phyloP scores from a whole-genome alignment of 768 basidiomycete genomes.

The Psilocybe tampanensis region DNA sequence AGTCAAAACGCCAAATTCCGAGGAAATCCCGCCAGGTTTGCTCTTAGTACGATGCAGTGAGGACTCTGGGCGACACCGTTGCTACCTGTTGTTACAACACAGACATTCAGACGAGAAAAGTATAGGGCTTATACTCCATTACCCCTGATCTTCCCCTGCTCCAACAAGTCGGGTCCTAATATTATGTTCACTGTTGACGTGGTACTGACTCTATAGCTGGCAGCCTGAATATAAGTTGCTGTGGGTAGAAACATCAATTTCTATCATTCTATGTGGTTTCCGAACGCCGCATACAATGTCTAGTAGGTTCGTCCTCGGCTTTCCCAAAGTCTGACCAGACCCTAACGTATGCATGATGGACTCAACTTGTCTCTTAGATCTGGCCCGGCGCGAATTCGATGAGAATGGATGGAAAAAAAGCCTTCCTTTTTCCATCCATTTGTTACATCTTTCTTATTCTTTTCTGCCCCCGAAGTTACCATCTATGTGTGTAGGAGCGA shows the following conservation, averaged over 20 bases:
- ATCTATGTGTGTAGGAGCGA: too few species aligned
- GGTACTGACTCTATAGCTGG: neutral
- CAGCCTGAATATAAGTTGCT: neutral
- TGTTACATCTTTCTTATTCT: neutral
- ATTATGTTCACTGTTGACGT: neutral
- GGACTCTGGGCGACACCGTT: too few species aligned
- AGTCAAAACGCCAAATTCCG: neutral
- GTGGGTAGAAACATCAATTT: neutral
- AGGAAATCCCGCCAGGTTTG: neutral
- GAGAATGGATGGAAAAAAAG: neutral
- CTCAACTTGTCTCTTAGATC: too few species aligned
- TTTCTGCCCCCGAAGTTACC: conserved; percentile 6
- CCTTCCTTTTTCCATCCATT: neutral
- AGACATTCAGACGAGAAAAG: neutral
- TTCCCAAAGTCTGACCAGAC: neutral
- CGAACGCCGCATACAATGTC: neutral
- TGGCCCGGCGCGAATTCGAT: too few species aligned
- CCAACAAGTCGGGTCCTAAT: neutral
- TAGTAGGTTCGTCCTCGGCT: neutral
- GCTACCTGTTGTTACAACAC: too few species aligned
- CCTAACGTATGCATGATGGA: too few species aligned
- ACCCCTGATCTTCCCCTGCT: neutral
- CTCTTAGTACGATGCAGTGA: too few species aligned
- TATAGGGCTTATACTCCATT: neutral
- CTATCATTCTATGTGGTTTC: neutral